Conservation (phyloP, 2,329 filamentous ascomycete genomes). For the Coniella lustricola region DNA sequence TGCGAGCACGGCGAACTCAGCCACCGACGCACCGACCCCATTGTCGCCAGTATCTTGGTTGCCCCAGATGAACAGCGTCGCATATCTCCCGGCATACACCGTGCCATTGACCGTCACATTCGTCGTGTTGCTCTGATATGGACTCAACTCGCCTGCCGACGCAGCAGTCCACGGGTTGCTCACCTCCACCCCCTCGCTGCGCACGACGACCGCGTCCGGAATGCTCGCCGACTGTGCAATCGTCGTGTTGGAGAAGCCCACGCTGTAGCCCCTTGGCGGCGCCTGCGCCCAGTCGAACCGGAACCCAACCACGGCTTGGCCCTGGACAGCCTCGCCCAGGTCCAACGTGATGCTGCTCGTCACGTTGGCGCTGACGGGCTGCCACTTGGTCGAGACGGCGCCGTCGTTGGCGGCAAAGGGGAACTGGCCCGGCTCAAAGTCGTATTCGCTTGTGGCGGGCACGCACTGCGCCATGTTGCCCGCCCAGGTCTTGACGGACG, state of each 20-base stretch:
- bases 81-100: slow-evolving; percentile 12
- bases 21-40: slow-evolving; percentile 9
- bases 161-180: slow-evolving; percentile 6
- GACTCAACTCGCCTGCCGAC: not conserved
- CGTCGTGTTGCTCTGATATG: slow-evolving; percentile 14
- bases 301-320: slow-evolving; percentile 6
- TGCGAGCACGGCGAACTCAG: slow-evolving; percentile 12
- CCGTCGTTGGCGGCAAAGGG: slow-evolving; percentile 36
- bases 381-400: slow-evolving; percentile 15
- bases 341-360: slow-evolving; percentile 11
- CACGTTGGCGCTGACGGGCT: slow-evolving; percentile 9
- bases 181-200: slow-evolving; percentile 5
- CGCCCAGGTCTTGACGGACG: slow-evolving; percentile 42
- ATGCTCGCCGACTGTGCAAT: not conserved
- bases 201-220: not conserved
- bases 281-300: slow-evolving; percentile 16
- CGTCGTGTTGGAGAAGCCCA: slow-evolving; percentile 8
- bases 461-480: slow-evolving; percentile 61
- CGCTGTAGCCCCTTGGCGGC: slow-evolving; percentile 8
- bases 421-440: slow-evolving; percentile 58
- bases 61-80: slow-evolving; percentile 11
- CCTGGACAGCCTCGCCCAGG: slow-evolving; percentile 2
- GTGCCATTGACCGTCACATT: slow-evolving; percentile 8
- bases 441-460: slow-evolving; percentile 39
- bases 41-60: slow-evolving; percentile 11